Percentiles rank a stretch among this genome's conserved stretches.
phyloP scores from a whole-genome alignment of 164 flowering plant genomes.

The Nymphaea colorata region DNA sequence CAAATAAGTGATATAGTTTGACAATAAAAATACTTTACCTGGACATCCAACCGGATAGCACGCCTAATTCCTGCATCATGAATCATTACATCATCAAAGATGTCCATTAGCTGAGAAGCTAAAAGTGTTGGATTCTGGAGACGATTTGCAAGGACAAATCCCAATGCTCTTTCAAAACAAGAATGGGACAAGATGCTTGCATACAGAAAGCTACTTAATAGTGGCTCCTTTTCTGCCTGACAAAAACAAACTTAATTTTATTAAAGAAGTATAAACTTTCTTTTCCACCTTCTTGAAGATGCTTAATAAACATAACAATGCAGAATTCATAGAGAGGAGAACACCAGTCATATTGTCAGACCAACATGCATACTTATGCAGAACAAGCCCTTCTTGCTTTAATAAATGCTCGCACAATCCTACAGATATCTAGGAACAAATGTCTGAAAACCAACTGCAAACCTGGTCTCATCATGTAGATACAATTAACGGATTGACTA shows the following conservation, averaged over 20 bases:
- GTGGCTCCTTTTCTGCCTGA: conserved; percentile 89
- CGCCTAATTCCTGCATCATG: conserved; percentile 49
- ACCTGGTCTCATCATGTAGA: too few species aligned
- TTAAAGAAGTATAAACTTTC: neutral
- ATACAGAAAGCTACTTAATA: conserved; percentile 76
- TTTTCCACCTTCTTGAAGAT: neutral
- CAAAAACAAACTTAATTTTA: conserved; percentile 1
- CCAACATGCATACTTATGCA: neutral
- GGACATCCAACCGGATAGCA: conserved; percentile 67
- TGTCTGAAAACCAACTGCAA: too few species aligned
- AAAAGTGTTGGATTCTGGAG: conserved; percentile 66
- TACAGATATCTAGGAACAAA: too few species aligned
- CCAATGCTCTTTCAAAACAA: conserved; percentile 69
- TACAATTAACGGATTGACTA: too few species aligned
- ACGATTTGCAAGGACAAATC: conserved; percentile 69
- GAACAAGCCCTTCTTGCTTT: too few species aligned
- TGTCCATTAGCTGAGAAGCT: conserved; percentile 72
- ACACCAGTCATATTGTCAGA: neutral
- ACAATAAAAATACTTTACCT: conserved; percentile 26
- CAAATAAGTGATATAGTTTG: neutral
- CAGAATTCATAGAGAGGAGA: neutral
- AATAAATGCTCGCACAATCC: too few species aligned
- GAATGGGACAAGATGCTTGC: conserved; percentile 71
- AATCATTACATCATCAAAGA: conserved; percentile 52
- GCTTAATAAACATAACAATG: neutral